Evolutionary conservation across 306 rosid genomes (phyloP).

Genomic region (Corylus avellana): DNA sequence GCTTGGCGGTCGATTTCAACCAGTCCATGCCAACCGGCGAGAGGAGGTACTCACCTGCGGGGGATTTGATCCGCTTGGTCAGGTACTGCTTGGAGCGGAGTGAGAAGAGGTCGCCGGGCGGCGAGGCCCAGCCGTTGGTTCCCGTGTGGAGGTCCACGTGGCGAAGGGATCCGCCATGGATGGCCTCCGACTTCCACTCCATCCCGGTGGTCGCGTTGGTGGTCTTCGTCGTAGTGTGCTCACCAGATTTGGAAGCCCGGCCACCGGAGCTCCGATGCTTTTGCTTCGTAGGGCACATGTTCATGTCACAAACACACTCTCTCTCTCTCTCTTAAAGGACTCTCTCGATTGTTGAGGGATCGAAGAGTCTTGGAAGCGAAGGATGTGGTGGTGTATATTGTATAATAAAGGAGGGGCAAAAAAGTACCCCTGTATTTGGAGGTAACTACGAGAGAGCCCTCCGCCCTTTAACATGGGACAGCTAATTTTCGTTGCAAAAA

Average conservation of each 20-base stretch:
- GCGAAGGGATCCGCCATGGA: slow-evolving; percentile 71
- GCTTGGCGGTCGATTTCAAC: slow-evolving; percentile 73
- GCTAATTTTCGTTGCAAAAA: neutral
- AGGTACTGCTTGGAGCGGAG: slow-evolving; percentile 65
- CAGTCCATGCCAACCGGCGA: slow-evolving; percentile 80
- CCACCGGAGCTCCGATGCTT: slow-evolving; percentile 41
- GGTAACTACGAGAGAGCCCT: slow-evolving; percentile 23
- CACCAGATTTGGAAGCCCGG: slow-evolving; percentile 30
- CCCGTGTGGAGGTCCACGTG: slow-evolving; percentile 70
- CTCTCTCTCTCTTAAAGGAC: neutral
- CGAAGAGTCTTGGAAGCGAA: neutral
- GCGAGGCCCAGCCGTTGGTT: slow-evolving; percentile 90
- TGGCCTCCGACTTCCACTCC: slow-evolving; percentile 60
- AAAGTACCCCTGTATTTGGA: slow-evolving; percentile 14
- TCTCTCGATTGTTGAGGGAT: neutral
- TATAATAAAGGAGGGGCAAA: neutral
- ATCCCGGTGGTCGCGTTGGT: neutral
- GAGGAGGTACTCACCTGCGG: slow-evolving; percentile 75
- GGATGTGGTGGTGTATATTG: neutral
- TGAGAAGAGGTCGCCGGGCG: slow-evolving; percentile 76
- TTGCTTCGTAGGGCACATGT: slow-evolving; percentile 55
- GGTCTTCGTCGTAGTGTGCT: slow-evolving; percentile 22
- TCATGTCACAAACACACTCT: neutral
- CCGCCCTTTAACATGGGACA: neutral
- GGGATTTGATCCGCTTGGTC: slow-evolving; percentile 54